Evolutionary conservation across 768 basidiomycete species (phyloP), one percentile per base, ranked within the genome.

Genomic region (Pleurotus platypus): DNA sequence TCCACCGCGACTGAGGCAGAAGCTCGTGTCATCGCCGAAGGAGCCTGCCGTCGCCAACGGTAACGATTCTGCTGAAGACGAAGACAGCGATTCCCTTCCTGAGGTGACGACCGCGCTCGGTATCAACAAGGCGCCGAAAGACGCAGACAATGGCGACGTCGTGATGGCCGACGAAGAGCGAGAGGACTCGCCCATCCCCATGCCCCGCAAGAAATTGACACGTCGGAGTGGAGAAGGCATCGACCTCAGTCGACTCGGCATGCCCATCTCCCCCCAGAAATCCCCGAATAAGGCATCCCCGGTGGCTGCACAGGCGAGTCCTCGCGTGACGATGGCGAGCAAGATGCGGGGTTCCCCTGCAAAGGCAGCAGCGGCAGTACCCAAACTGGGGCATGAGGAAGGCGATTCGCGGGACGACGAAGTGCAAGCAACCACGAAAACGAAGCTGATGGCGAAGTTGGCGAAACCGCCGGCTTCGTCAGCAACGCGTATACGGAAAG

Each of bases 211-310:
- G 51, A 39, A 42, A 16, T 30, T 54, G 20, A 42, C 18, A 1
- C 35, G 51, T 20, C 13, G 51, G n/a, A 54, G 51, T 42, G 51
- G 51, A n/a, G 51, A 54, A n/a, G 51, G 39, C 5, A 39, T 54
- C 24, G 51, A 54, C 22, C 22, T 40, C 24, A 40, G 51, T 30
- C 35, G 38, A 9, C 24, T 54, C 4, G 51, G 51, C 2, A 30
- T 30, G 15, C 49, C 49, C 7, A n/a, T 51, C 16, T 51, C 49
- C n/a, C 51, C 51, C 6, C 51, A 37, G 38, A 54, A 54, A 37
- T n/a, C 38, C 2, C 35, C 35, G 16, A 22, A 9, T 6, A 54
- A 40, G n/a, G 8, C 38, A 50, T n/a, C 24, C 9, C 13, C 5
- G 13, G 40, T 12, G 7, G 18, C 13, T 42, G 8, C 40, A 13